A percentile compares a stretch with the other conserved stretches of the same genome.
Conservation (phyloP, 345 rosid species). For the Aquilaria malaccensis region DNA sequence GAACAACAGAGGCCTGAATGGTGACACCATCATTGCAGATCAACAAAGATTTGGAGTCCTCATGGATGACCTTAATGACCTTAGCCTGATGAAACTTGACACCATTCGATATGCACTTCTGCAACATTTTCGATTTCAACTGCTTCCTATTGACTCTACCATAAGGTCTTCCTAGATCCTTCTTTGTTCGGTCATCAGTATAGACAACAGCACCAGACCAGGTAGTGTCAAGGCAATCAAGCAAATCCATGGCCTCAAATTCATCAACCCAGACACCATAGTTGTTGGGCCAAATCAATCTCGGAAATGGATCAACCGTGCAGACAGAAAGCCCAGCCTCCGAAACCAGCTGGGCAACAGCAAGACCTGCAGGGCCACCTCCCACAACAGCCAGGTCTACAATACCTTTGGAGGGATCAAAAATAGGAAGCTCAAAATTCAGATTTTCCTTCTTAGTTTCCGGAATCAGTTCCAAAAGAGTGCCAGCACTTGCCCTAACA, state of each 20-base stretch:
- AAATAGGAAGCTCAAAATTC: conserved; percentile 79
- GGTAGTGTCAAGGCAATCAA: conserved; percentile 90
- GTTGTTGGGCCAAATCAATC: conserved; percentile 95
- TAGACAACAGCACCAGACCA: conserved; percentile 96
- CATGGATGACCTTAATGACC: conserved; percentile 80
- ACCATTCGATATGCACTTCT: conserved; percentile 73
- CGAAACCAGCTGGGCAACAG: conserved; percentile 92
- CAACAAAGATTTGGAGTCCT: conserved; percentile 69
- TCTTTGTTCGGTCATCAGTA: conserved; percentile 42
- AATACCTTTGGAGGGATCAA: conserved; percentile 49
- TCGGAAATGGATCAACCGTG: conserved; percentile 83
- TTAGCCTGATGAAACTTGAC: conserved; percentile 91
- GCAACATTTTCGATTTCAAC: conserved; percentile 90
- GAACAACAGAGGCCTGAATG: conserved; percentile 77
- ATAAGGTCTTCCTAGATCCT: conserved; percentile 75
- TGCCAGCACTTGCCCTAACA: conserved; percentile 39
- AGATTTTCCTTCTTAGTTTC: conserved; percentile 84
- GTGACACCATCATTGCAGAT: conserved; percentile 83
- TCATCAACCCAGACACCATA: conserved; percentile 99
- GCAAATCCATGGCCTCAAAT: conserved; percentile 94
- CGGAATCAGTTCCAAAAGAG: conserved; percentile 88
- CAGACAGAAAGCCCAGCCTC: conserved; percentile 92
- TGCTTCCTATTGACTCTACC: conserved; percentile 95
- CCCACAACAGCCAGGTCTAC: conserved; percentile 91
- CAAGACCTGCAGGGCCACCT: conserved; percentile 98